Evolutionary conservation across 2,329 filamentous ascomycete genomes (phyloP).

Genomic region (Alternaria sp.): DNA sequence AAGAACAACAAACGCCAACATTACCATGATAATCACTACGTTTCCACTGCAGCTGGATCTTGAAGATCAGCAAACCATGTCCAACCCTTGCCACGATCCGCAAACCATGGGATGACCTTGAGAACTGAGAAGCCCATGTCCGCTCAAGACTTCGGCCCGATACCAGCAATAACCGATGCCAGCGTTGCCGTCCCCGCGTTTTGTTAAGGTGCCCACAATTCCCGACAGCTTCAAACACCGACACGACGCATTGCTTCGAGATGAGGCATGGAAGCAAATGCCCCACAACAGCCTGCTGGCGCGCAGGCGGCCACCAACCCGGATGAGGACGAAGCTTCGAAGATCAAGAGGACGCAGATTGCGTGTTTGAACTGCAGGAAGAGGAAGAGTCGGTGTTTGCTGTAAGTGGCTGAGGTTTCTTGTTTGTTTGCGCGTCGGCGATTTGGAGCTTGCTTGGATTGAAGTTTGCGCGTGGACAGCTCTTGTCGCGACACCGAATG

Average conservation of each 20-base stretch:
- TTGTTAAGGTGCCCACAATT: conserved; percentile 1
- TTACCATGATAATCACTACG: not conserved
- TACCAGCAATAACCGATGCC: conserved; percentile 11
- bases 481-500: not conserved
- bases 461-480: not conserved
- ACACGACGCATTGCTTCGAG: conserved; percentile 9
- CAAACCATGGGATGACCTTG: not conserved
- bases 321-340: conserved; percentile 26
- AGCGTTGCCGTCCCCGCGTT: conserved; percentile 13
- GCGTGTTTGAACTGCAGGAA: conserved; percentile 46
- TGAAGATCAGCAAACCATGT: not conserved
- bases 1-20: not conserved
- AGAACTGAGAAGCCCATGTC: not conserved
- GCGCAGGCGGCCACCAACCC: conserved; percentile 13
- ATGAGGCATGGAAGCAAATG: conserved; percentile 20
- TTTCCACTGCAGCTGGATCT: not conserved
- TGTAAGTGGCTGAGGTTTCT: conserved; percentile 37
- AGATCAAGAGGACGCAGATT: conserved; percentile 32
- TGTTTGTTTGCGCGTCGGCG: conserved; percentile 5
- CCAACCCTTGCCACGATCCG: not conserved
- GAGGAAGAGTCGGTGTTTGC: conserved; percentile 48
- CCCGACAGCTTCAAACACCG: conserved; percentile 21
- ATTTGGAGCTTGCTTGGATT: not conserved
- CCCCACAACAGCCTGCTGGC: conserved; percentile 17
- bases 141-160: conserved; percentile 7